Conservation (phyloP, 2,329 filamentous ascomycete genomes). For the Zymoseptoria pseudotritici region DNA sequence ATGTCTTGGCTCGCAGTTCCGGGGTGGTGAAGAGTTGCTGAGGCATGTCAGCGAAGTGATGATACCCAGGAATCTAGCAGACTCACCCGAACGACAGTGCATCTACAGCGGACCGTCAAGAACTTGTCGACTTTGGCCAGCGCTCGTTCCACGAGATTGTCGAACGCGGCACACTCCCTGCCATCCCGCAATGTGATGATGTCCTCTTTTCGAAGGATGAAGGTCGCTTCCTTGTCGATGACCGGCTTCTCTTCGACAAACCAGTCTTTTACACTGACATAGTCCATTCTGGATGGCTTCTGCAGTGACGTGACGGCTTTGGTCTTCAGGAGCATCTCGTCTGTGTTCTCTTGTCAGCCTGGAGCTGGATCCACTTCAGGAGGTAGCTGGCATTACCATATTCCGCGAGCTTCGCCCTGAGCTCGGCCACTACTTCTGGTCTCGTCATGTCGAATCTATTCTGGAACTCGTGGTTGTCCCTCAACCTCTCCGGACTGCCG, state of each 20-base stretch:
- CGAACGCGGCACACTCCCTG: constrained; percentile 36
- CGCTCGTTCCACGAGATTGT: constrained; percentile 31
- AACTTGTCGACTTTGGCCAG: constrained; percentile 8
- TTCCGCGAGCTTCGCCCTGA: constrained; percentile 16
- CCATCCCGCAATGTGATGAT: constrained; percentile 33
- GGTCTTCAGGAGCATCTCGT: constrained; percentile 35
- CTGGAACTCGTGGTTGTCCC: background rate
- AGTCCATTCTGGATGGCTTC: constrained; percentile 34
- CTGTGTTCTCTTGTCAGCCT: constrained; percentile 7
- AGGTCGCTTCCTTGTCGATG: constrained; percentile 28
- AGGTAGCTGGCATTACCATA: constrained; percentile 15
- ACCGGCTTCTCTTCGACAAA: constrained; percentile 32
- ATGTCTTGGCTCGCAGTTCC: constrained; percentile 33
- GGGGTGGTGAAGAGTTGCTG: constrained; percentile 34
- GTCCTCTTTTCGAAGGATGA: constrained; percentile 36
- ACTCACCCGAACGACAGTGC: constrained; percentile 24
- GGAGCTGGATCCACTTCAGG: background rate
- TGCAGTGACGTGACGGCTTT: constrained; percentile 32
- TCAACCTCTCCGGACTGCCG: constrained; percentile 2
- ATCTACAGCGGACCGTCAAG: constrained; percentile 25
- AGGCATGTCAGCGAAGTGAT: too few species aligned
- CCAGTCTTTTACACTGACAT: constrained; percentile 32
- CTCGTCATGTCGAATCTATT: constrained; percentile 7
- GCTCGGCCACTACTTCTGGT: constrained; percentile 16
- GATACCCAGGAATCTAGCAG: background rate